These are phyloP conservation scores for Symbiodinium pilosum DNA, from an alignment of 73 alveolate species.

Conservation along the genomic window DNA sequence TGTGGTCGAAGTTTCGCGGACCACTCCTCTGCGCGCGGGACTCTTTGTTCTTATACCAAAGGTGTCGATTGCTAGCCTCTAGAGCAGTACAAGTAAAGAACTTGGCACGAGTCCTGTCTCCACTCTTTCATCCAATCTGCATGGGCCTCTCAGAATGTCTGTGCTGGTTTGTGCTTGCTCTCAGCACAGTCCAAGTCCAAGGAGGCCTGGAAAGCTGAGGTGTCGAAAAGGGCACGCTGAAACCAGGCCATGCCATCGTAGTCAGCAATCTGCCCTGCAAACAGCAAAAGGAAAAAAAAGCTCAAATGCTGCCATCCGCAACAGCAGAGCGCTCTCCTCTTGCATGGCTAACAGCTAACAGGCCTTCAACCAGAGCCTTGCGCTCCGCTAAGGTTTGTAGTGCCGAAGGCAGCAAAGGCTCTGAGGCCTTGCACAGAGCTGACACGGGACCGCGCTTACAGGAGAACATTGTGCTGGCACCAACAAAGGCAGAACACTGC, in stretches of 20 bases:
- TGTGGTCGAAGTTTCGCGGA: neutral
- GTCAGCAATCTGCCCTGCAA: neutral
- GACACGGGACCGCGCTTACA: too few species aligned
- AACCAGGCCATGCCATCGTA: slow-evolving; percentile 1
- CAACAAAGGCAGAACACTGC: too few species aligned
- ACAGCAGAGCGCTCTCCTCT: too few species aligned
- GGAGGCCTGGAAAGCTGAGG: neutral
- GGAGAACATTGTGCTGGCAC: too few species aligned
- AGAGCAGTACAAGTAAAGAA: too few species aligned
- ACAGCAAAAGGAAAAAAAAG: neutral
- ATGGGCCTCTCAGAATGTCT: neutral
- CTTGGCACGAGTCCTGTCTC: slow-evolving; percentile 28
- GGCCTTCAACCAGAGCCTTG: slow-evolving; percentile 5
- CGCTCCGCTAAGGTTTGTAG: slow-evolving; percentile 2
- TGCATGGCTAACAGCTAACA: neutral
- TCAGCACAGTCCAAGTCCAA: neutral
- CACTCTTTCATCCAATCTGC: slow-evolving; percentile 3
- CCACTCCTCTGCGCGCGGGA: neutral
- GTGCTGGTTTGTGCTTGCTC: too few species aligned
- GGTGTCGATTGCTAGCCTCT: too few species aligned
- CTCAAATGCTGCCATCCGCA: neutral
- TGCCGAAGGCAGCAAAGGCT: slow-evolving; percentile 1
- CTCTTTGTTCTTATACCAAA: too few species aligned
- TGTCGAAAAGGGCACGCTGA: slow-evolving; percentile 9
- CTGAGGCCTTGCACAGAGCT: neutral